Evolutionary conservation across 2,329 filamentous ascomycete species (phyloP).

Genomic region (Trichoderma simmonsii): DNA sequence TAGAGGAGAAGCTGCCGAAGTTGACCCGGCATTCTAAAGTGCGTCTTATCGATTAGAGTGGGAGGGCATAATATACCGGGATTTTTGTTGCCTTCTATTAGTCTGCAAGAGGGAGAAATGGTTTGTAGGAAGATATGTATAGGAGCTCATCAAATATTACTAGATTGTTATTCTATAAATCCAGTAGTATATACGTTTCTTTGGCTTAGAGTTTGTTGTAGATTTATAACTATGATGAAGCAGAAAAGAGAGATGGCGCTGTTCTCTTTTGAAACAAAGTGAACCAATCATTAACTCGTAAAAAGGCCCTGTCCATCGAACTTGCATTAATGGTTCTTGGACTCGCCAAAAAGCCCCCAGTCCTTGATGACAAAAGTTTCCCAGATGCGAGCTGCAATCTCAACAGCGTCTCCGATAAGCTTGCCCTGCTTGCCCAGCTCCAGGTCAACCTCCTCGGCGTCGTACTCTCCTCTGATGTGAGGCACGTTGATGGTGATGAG

Average conservation of each 20-base stretch:
- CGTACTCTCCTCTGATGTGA: slow-evolving; percentile 71
- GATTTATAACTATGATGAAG: background rate
- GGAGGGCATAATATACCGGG: background rate
- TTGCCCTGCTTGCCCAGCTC: slow-evolving; percentile 63
- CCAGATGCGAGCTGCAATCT: slow-evolving; percentile 66
- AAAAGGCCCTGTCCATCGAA: background rate
- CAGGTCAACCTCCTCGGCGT: slow-evolving; percentile 67
- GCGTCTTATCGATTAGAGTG: background rate
- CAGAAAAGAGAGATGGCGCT: background rate
- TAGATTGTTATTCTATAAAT: background rate
- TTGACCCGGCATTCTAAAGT: background rate
- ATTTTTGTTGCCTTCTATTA: background rate
- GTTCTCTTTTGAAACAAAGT: background rate
- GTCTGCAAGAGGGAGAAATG: background rate
- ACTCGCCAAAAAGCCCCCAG: slow-evolving; percentile 66
- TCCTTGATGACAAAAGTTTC: slow-evolving; percentile 74
- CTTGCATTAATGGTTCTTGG: slow-evolving; percentile 14
- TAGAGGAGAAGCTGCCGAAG: background rate
- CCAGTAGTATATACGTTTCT: background rate
- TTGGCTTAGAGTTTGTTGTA: background rate
- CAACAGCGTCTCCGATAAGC: slow-evolving; percentile 65
- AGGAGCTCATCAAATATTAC: background rate
- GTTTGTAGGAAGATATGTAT: background rate
- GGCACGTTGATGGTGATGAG: slow-evolving; percentile 87
- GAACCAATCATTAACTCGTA: background rate